These are phyloP conservation scores for Blastomyces percursus DNA, from an alignment of 2,329 filamentous ascomycete species.

Conservation along the genomic window DNA sequence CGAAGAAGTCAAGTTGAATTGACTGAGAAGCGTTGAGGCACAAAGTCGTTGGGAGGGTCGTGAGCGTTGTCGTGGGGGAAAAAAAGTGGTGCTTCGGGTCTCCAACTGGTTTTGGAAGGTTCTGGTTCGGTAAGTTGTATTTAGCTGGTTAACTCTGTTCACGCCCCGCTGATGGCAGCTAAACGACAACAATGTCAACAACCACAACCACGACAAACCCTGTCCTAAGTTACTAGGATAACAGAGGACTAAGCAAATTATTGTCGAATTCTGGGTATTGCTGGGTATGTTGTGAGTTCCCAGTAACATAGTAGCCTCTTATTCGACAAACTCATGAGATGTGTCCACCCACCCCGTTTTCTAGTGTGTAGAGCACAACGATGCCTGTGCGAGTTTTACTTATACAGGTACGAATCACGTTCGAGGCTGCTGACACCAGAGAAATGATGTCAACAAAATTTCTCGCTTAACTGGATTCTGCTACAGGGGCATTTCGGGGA, in stretches of 20 bases:
- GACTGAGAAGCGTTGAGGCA: slow-evolving; percentile 6
- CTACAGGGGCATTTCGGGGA: background rate
- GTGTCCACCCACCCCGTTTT: background rate
- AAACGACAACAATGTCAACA: background rate
- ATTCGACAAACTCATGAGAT: background rate
- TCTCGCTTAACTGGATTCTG: background rate
- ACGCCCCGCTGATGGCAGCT: background rate
- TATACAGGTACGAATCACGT: background rate
- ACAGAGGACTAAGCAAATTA: background rate
- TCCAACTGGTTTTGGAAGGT: background rate
- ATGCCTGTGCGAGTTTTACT: background rate
- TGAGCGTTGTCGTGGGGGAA: background rate
- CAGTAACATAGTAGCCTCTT: background rate
- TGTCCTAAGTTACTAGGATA: background rate
- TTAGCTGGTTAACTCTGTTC: background rate
- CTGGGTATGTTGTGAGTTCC: background rate
- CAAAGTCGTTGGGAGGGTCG: background rate
- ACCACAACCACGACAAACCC: background rate
- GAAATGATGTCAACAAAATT: background rate
- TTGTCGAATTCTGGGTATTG: background rate
- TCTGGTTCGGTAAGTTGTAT: background rate
- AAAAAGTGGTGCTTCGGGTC: background rate
- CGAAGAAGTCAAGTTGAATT: slow-evolving; percentile 14
- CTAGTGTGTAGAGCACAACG: background rate
- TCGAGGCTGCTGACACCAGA: background rate